Base-by-base conservation (phyloP, 768 basidiomycete species). In the Rhizopogon vulgaris region DNA sequence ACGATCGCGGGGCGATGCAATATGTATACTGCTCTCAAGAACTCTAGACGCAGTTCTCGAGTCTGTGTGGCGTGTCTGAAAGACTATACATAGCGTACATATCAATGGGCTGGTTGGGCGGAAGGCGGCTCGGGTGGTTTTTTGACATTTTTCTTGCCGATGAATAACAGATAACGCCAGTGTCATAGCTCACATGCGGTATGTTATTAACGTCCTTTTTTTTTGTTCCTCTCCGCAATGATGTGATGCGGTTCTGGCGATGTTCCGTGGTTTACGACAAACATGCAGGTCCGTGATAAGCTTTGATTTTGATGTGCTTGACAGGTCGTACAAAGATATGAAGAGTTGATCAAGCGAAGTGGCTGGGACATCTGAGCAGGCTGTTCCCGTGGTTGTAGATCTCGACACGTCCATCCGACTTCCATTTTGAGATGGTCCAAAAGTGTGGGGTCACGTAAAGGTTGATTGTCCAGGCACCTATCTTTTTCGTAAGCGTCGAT, bases 401-500 rank as follows among this genome's bases (percentile, higher is more conserved):
- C 22, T 15, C 38, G 12, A 41, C 38, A 18, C 5, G n/a, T 28
- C n/a, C 4, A 11, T 24, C 7, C 18, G 11, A 28, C 6, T 17
- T 49, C 41, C 8, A 27, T 30, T 49, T 27, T 14, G 41, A 41
- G 48, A n/a, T 25, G 30, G 17, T 8, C 9, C 17, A 6, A 18
- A 34, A 41, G 12, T 12, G 41, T 42, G 25, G 27, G 42, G 42
- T 28, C 28, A 46, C 45, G 45, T 46, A 46, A 34, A 46, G 14
- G 32, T 32, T 46, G 45, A 46, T 46, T 46, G 12, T 15, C 50
- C 50, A 51, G 50, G 50, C 18, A 51, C 50, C 38, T 15, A 3
- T 12, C 24, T n/a, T 40, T n/a, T 28, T 50, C 18, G 49, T 51
- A 51, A 45, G 32, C 32, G 51, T 15, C 41, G 51, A 51, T 51